phyloP scores from a whole-genome alignment of 148 eudicot species.

The Suaeda aralocaspica region DNA sequence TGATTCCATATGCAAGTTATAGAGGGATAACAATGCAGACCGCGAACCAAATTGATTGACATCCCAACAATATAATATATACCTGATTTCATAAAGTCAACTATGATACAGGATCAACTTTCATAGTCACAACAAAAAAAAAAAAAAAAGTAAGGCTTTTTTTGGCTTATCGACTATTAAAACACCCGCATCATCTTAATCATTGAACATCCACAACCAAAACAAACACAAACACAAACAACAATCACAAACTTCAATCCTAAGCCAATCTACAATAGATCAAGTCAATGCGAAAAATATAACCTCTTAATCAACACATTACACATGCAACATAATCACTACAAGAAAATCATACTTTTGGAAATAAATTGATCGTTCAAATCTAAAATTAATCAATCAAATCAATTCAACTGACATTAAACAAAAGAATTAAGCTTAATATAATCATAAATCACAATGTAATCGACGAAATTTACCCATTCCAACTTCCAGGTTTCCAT shows the following conservation, averaged over 20 bases:
- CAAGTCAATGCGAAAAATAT: neutral
- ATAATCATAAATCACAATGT: neutral
- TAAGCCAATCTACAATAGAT: neutral
- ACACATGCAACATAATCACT: too few relatives aligned
- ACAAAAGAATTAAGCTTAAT: neutral
- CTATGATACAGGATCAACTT: constrained; percentile 4
- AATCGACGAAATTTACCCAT: constrained; percentile 67
- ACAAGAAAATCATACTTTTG: neutral
- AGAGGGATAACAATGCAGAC: neutral
- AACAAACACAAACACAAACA: neutral
- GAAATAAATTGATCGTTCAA: neutral
- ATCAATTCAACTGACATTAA: neutral
- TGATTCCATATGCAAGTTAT: too few relatives aligned
- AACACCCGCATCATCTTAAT: neutral
- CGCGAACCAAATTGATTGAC: neutral
- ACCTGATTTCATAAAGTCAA: constrained; percentile 21
- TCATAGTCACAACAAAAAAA: neutral
- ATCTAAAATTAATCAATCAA: too few relatives aligned
- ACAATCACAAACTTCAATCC: neutral
- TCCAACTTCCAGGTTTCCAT: constrained; percentile 84
- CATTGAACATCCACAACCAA: neutral
- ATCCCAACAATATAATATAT: neutral
- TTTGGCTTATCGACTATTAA: neutral
- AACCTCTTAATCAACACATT: neutral
- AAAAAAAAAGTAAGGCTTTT: too few relatives aligned